Evolutionary conservation across 176 grass and related monocot genomes (phyloP), one percentile per base, ranked within the genome.

Genomic region (Otatea glauca): DNA sequence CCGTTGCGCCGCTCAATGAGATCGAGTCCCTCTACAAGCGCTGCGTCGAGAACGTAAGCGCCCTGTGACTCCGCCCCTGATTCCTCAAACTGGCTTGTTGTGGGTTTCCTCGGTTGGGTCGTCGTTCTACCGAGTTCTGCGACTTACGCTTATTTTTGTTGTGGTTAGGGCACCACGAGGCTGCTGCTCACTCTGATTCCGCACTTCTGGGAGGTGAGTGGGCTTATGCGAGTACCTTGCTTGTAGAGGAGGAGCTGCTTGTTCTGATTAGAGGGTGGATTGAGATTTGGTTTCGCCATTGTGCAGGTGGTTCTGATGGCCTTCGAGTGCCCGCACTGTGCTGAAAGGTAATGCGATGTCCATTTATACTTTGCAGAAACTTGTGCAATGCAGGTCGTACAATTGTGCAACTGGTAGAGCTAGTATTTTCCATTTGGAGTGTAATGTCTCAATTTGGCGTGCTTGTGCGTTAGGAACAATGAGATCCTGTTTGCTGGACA

Each of bases 21-120:
- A 88, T 93, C 5, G 96, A 95, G 77, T 93, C 93, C 64, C 96
- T 98, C 32, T 93, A 91, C 89, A 98, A 93, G 96, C 87, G 89
- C 60, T 95, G 96, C 76, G 76, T 83, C 48, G 69, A 93, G 56
- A 98, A 92, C 89, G 96, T 95, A 82, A 93, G 82, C 21, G 41
- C 25, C 56, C 65, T 41, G 0, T 48, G 18, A 41, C 13, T 37
- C 24, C 74, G 0, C 5, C 41, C 24, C 9, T 35, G 0, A 29
- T 63, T 32, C 59, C 44, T 23, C 67, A 37, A 37, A 38, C 15
- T 9, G 6, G 18, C 21, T 7, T 20, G 53, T 9, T 59, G 55
- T 23, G 21, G 21, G 53, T 55, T 54, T 58, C 55, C 8, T 58
- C 21, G 21, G 55, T 58, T 58, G 6, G 55, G 20, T 58, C 51